phyloP scores from a whole-genome alignment of 2,329 filamentous ascomycete species.

The Fusarium sp. region DNA sequence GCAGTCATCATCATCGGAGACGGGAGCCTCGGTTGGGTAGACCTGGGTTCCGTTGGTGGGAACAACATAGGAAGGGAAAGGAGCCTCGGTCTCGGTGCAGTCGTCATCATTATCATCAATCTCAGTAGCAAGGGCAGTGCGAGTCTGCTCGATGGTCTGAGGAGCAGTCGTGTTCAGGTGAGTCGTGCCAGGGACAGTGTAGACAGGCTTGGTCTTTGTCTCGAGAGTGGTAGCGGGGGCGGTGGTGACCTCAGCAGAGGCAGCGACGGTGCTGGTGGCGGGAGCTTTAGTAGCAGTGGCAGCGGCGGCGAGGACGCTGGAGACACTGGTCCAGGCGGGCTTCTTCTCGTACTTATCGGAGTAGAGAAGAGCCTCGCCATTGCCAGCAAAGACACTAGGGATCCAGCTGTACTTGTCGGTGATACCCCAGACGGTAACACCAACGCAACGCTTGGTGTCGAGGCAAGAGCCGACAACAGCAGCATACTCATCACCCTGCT shows the following conservation, averaged over 20 bases:
- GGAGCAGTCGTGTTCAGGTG: constrained; percentile 25
- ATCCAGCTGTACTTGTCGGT: constrained; percentile 55
- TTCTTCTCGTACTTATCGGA: constrained; percentile 53
- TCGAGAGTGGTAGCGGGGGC: constrained; percentile 17
- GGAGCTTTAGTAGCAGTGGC: constrained; percentile 28
- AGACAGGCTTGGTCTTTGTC: constrained; percentile 20
- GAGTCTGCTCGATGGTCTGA: constrained; percentile 28
- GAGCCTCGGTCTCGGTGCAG: constrained; percentile 11
- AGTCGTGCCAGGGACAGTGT: constrained; percentile 16
- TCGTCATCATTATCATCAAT: constrained; percentile 28
- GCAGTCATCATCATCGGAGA: background rate
- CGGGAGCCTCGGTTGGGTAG: constrained; percentile 20
- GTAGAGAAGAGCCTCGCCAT: constrained; percentile 55
- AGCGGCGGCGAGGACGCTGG: constrained; percentile 48
- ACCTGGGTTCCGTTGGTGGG: constrained; percentile 30
- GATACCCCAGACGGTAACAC: constrained; percentile 58
- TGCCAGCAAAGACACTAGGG: constrained; percentile 52
- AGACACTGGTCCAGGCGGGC: constrained; percentile 54
- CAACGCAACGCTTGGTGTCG: constrained; percentile 54
- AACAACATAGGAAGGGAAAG: constrained; percentile 27
- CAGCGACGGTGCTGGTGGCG: background rate
- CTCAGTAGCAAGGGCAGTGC: constrained; percentile 30
- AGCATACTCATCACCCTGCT: constrained; percentile 62
- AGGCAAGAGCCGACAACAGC: constrained; percentile 52
- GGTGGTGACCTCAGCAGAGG: constrained; percentile 8